These are phyloP conservation scores for Leptodontidium sp. DNA, from an alignment of 2,329 filamentous ascomycete species.

Conservation along the genomic window DNA sequence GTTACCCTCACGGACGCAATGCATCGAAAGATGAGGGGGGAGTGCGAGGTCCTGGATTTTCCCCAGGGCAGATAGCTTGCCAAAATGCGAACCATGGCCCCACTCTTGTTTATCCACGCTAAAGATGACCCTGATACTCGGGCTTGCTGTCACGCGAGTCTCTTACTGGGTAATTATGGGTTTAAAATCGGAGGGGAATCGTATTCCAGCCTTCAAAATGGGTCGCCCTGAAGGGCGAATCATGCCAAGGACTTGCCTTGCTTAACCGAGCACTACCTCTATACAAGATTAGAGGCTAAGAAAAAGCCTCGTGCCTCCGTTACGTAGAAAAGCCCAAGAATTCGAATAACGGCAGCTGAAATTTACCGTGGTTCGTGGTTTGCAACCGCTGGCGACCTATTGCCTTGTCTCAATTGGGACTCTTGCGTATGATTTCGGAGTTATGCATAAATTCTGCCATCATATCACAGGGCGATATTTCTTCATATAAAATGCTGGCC, in stretches of 20 bases:
- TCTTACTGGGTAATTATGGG: neutral
- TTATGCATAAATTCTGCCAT: neutral
- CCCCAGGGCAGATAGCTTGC: neutral
- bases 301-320: too few species aligned
- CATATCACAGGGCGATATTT: neutral
- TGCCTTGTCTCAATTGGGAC: neutral
- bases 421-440: neutral
- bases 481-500: neutral
- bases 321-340: neutral
- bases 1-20: too few species aligned
- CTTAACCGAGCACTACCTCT: neutral
- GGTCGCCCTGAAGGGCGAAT: neutral
- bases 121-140: neutral
- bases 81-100: constrained; percentile 3
- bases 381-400: neutral
- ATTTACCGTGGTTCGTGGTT: neutral
- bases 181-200: neutral
- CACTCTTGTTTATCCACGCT: neutral
- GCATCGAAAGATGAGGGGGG: neutral
- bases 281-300: neutral
- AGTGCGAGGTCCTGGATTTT: constrained; percentile 15
- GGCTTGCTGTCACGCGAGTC: neutral
- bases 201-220: neutral
- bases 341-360: neutral
- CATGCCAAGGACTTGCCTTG: neutral